phyloP scores from a whole-genome alignment of 1,284 basidiomycete genomes.

The Wallemia ichthyophaga region DNA sequence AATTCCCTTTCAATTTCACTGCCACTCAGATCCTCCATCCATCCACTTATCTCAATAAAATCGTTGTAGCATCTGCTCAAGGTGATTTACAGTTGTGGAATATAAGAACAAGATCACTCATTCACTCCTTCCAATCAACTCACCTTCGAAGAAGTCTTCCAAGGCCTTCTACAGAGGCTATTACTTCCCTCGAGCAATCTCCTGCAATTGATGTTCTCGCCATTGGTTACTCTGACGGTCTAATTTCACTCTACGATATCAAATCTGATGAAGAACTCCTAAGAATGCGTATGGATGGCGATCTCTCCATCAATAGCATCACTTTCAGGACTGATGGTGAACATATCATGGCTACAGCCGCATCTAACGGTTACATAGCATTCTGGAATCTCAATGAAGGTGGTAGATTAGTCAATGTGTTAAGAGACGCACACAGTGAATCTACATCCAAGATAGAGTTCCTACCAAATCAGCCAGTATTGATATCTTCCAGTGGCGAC shows the following conservation, averaged over 20 bases:
- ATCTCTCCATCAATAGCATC: slow-evolving; percentile 39
- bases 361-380: slow-evolving; percentile 57
- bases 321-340: slow-evolving; percentile 75
- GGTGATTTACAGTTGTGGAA: slow-evolving; percentile 21
- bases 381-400: slow-evolving; percentile 66
- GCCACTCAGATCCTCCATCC: slow-evolving; percentile 68
- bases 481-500: slow-evolving; percentile 63
- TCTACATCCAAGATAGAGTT: slow-evolving; percentile 51
- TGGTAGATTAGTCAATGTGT: slow-evolving; percentile 47
- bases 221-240: slow-evolving; percentile 60
- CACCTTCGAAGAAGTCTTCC: slow-evolving; percentile 13
- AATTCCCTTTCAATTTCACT: slow-evolving; percentile 47
- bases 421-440: slow-evolving; percentile 60
- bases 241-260: slow-evolving; percentile 65
- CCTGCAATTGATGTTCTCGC: slow-evolving; percentile 89
- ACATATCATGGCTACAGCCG: slow-evolving; percentile 53
- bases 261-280: slow-evolving; percentile 64
- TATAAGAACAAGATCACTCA: slow-evolving; percentile 14
- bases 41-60: slow-evolving; percentile 87
- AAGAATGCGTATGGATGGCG: slow-evolving; percentile 50
- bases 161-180: slow-evolving; percentile 18
- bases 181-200: slow-evolving; percentile 58
- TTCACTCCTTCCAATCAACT: slow-evolving; percentile 17
- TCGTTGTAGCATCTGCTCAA: slow-evolving; percentile 56
- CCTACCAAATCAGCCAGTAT: slow-evolving; percentile 62